These are phyloP conservation scores for Puccinellia tenuiflora DNA, from an alignment of 176 grass and related monocot species.

Conservation along the genomic window DNA sequence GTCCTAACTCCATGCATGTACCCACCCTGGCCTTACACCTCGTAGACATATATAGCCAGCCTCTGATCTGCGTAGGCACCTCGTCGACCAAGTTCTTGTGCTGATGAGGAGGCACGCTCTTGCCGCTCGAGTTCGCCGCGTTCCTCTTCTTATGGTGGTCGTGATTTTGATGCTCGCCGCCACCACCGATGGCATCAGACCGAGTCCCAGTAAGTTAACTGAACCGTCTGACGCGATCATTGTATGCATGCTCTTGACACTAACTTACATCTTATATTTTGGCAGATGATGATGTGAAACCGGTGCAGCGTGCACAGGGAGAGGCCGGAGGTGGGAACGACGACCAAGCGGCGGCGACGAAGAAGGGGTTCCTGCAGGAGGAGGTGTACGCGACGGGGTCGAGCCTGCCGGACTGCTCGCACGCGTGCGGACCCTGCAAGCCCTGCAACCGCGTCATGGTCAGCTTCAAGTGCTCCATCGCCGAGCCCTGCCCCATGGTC, in stretches of 20 bases:
- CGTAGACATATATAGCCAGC: too few species aligned
- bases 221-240: too few species aligned
- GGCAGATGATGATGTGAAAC: not conserved
- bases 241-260: too few species aligned
- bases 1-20: too few species aligned
- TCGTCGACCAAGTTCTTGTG: not conserved
- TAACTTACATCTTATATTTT: not conserved
- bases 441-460: conserved; percentile 90
- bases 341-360: not conserved
- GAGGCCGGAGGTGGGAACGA: not conserved
- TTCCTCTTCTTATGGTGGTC: not conserved
- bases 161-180: conserved; percentile 25
- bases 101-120: conserved; percentile 26
- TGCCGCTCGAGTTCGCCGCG: not conserved
- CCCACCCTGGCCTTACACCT: too few species aligned
- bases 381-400: conserved; percentile 60
- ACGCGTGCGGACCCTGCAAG: conserved; percentile 80
- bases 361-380: conserved; percentile 13
- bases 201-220: conserved; percentile 30
- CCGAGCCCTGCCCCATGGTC: conserved; percentile 86
- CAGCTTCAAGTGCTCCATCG: conserved; percentile 80
- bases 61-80: too few species aligned
- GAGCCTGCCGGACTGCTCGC: conserved; percentile 78
- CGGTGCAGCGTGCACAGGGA: not conserved
- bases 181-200: conserved; percentile 31